Base-by-base conservation (phyloP, 306 rosid genomes). In the Corylus avellana region DNA sequence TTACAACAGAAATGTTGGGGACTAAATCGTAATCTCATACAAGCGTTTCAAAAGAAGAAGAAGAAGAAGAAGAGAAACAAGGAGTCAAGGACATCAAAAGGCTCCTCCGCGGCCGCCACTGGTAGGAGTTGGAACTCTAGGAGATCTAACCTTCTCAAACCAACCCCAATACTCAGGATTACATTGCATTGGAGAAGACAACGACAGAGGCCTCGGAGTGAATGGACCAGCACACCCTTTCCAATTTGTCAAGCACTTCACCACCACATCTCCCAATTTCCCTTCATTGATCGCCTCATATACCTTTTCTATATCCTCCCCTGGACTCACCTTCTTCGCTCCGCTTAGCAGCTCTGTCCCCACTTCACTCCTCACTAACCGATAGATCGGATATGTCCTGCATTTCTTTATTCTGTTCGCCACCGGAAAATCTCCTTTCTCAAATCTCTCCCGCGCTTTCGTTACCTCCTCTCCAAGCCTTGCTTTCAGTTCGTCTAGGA, bases 271-370 rank as follows among this genome's bases (percentile, higher is more conserved):
- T 53, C 84, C 87, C 18, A 84, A 75, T 58, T 75, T 84, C 0
- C 82, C 84, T 76, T 49, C 86, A 61, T 83, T 75, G 68, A 79
- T 78, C 35, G 86, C 86, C 27, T 83, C 86, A 47, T 74, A 66
- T 18, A 84, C 87, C 37, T 79, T 64, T 81, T 84, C 86, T 29
- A 84, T 84, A n/a, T 79, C 75, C 59, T 84, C 87, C 12, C 84
- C 87, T 13, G 84, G 87, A 51, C 87, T 84, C 57, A 76, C 78
- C 39, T 55, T 76, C 70, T 84, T 84, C 17, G 78, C 78, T 10
- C 84, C 87, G 3, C 72, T 79, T 0, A 83, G 71, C 49, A 83
- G 51, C 53, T 75, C 72, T 5, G 84, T 84, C 47, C 81, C 87
- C 39, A 79, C 78, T 64, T 84, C 87, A 8, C 10, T 56, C 70